Percentiles rank a stretch among this genome's conserved stretches.
Evolutionary conservation across 129 eudicot genomes (phyloP).

Genomic region (Scalesia atractyloides): DNA sequence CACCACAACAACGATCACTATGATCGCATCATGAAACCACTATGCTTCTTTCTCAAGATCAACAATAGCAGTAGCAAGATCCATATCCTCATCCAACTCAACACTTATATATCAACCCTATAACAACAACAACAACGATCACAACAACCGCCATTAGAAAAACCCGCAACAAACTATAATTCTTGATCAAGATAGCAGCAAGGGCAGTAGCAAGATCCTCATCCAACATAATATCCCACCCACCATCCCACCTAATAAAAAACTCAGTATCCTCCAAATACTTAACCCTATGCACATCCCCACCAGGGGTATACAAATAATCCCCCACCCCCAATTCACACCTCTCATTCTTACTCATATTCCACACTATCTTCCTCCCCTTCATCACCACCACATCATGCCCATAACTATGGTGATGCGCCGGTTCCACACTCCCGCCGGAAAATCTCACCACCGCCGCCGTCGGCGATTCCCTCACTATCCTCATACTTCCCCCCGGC

Average conservation of each 20-base stretch:
- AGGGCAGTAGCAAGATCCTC: constrained; percentile 76
- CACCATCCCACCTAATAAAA: constrained; percentile 88
- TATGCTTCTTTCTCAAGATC: no score
- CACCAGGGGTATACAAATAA: constrained; percentile 66
- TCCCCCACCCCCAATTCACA: constrained; percentile 66
- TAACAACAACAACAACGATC: background rate
- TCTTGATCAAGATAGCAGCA: constrained; percentile 39
- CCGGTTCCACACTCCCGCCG: constrained; percentile 85
- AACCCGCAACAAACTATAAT: no score
- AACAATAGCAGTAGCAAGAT: no score
- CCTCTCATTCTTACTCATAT: constrained; percentile 57
- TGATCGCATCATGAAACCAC: no score
- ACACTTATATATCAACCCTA: no score
- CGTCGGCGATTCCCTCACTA: constrained; percentile 74
- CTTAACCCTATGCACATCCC: constrained; percentile 82
- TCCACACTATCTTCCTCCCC: constrained; percentile 87
- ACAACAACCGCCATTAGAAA: background rate
- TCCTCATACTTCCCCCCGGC: constrained; percentile 81
- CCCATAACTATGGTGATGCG: constrained; percentile 78
- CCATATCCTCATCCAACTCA: no score
- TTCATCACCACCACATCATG: constrained; percentile 81
- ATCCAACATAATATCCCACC: constrained; percentile 77
- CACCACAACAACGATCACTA: no score
- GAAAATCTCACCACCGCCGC: constrained; percentile 70
- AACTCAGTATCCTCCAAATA: constrained; percentile 86